phyloP scores from a whole-genome alignment of 371 early-diverging fungal genomes.

The Circinella minor region DNA sequence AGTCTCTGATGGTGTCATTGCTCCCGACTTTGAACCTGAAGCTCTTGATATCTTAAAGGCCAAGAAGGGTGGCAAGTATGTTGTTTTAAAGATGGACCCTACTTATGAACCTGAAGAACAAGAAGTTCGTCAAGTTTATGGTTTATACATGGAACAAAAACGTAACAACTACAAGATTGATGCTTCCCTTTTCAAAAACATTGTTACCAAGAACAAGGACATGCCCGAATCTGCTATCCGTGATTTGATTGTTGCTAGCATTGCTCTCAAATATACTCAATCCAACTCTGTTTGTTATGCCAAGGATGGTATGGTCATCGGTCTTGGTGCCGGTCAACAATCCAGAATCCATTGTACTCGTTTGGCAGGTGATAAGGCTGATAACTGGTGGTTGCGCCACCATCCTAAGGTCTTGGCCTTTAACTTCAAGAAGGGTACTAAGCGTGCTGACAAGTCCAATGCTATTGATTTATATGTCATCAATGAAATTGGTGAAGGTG shows the following conservation, averaged over 20 bases:
- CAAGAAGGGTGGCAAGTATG: conserved; percentile 98
- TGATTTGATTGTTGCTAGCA: conserved; percentile 94
- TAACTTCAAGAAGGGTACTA: conserved; percentile 84
- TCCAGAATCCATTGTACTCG: conserved; percentile 97
- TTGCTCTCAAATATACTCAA: conserved; percentile 98
- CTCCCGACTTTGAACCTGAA: conserved; percentile 86
- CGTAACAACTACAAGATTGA: conserved; percentile 86
- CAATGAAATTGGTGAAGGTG: conserved; percentile 82
- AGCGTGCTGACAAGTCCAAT: conserved; percentile 96
- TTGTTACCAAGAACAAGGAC: conserved; percentile 82
- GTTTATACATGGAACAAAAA: conserved; percentile 88
- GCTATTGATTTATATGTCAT: conserved; percentile 95
- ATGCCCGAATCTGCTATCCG: conserved; percentile 73
- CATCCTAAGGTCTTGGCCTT: conserved; percentile 90
- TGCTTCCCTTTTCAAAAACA: conserved; percentile 75
- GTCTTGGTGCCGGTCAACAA: conserved; percentile 98
- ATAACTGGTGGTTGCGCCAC: conserved; percentile 97
- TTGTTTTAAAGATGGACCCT: conserved; percentile 92
- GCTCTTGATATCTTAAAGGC: conserved; percentile 90
- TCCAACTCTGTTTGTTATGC: conserved; percentile 98
- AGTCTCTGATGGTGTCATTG: conserved; percentile 97
- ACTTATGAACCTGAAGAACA: conserved; percentile 80
- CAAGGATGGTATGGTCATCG: conserved; percentile 97
- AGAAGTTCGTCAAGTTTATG: conserved; percentile 95
- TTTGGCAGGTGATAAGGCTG: conserved; percentile 98